These are phyloP conservation scores for Phytophthora vignae DNA, from an alignment of 352 stramenopile species.

Conservation along the genomic window DNA sequence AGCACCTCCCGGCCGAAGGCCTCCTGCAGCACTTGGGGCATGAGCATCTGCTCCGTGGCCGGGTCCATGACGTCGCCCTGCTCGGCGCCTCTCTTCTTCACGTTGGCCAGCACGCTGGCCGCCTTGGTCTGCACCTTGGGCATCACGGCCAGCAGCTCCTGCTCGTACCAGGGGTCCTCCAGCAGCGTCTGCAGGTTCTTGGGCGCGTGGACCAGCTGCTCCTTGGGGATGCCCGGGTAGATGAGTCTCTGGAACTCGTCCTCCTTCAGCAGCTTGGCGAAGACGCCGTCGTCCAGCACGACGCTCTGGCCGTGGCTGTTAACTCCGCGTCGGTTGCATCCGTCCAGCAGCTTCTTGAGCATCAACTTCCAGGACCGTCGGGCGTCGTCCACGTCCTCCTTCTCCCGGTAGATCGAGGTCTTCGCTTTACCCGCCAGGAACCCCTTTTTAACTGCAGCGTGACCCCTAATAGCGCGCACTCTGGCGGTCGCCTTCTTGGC, in stretches of 20 bases:
- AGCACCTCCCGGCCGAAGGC: constrained; percentile 86
- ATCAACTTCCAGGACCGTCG: constrained; percentile 66
- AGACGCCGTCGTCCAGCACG: constrained; percentile 82
- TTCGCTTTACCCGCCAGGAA: constrained; percentile 54
- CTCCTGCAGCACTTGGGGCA: constrained; percentile 85
- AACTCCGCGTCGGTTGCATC: constrained; percentile 60
- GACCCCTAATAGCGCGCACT: constrained; percentile 40
- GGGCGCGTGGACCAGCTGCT: constrained; percentile 71
- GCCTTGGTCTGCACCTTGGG: constrained; percentile 84
- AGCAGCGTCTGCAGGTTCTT: constrained; percentile 79
- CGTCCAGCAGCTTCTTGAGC: constrained; percentile 66
- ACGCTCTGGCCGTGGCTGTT: constrained; percentile 67
- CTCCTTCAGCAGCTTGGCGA: constrained; percentile 75
- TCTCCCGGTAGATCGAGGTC: constrained; percentile 68
- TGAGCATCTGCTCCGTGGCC: constrained; percentile 66
- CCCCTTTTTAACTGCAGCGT: constrained; percentile 45
- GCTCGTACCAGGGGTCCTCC: constrained; percentile 82
- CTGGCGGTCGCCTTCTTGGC: constrained; percentile 67
- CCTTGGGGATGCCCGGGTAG: constrained; percentile 78
- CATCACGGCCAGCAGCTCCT: constrained; percentile 82
- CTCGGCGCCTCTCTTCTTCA: constrained; percentile 77
- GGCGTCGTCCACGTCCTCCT: constrained; percentile 56
- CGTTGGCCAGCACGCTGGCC: constrained; percentile 76
- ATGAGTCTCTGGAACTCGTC: constrained; percentile 80
- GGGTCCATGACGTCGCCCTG: constrained; percentile 85